Conservation (phyloP, 208 protist species). For the Naegleria lovaniensis region DNA sequence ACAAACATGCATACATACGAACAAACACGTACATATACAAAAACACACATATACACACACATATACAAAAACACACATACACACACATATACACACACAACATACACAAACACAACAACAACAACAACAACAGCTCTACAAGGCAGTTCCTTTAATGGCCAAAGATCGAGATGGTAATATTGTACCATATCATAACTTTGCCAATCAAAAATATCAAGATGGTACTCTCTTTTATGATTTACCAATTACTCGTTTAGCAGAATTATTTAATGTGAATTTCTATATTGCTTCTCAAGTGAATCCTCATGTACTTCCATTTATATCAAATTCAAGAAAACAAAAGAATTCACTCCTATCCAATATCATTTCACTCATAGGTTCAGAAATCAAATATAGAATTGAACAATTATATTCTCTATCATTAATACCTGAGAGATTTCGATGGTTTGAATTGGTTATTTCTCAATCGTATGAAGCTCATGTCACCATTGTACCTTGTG, state of each 20-base stretch:
- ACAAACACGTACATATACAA: no score
- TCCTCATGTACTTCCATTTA: slow-evolving; percentile 67
- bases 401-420: slow-evolving; percentile 47
- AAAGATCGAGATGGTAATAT: slow-evolving; percentile 46
- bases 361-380: slow-evolving; percentile 41
- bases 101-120: no score
- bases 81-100: no score
- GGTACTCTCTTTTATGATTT: slow-evolving; percentile 58
- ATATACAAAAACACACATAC: no score
- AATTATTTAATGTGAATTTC: slow-evolving; percentile 66
- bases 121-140: slow-evolving; percentile 43
- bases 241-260: slow-evolving; percentile 53
- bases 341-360: slow-evolving; percentile 17
- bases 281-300: slow-evolving; percentile 69
- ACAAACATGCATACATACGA: no score
- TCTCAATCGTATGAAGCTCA: slow-evolving; percentile 59
- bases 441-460: slow-evolving; percentile 49
- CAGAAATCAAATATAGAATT: slow-evolving; percentile 47
- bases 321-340: slow-evolving; percentile 26
- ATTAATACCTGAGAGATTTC: slow-evolving; percentile 44
- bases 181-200: slow-evolving; percentile 50
- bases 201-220: slow-evolving; percentile 54
- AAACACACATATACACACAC: no score
- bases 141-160: slow-evolving; percentile 58
- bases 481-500: slow-evolving; percentile 59